Evolutionary conservation across 345 rosid genomes (phyloP).

Genomic region (Brassica incana): DNA sequence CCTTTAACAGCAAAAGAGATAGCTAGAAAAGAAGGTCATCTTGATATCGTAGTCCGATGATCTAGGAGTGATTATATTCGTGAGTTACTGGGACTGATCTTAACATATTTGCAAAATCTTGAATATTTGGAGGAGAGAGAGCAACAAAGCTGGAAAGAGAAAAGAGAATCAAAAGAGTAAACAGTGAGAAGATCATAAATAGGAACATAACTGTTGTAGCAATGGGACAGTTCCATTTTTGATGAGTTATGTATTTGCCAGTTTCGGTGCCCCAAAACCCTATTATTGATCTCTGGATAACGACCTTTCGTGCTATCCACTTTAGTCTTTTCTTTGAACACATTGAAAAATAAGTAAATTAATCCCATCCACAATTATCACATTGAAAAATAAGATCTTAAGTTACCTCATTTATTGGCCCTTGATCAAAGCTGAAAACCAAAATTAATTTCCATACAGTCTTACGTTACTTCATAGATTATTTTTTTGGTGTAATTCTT

Average conservation of each 20-base stretch:
- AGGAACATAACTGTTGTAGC: slow-evolving; percentile 34
- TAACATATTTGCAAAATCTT: background rate
- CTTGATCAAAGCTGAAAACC: slow-evolving; percentile 5
- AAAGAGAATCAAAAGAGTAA: slow-evolving; percentile 20
- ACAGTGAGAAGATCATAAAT: slow-evolving; percentile 38
- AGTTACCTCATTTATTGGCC: slow-evolving; percentile 11
- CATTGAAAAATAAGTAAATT: background rate
- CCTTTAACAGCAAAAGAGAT: background rate
- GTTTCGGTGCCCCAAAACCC: slow-evolving; percentile 40
- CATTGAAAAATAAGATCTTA: background rate
- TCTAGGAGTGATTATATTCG: background rate
- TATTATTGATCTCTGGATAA: slow-evolving; percentile 40
- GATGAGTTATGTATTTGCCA: slow-evolving; percentile 36
- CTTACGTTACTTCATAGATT: background rate
- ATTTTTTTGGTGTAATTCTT: background rate
- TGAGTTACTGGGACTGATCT: background rate
- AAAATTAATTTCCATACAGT: background rate
- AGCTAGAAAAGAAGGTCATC: background rate
- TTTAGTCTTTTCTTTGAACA: background rate
- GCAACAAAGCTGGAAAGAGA: background rate
- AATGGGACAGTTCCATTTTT: slow-evolving; percentile 41
- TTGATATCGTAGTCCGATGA: background rate
- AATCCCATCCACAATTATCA: slow-evolving; percentile 6
- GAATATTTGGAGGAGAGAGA: slow-evolving; percentile 20
- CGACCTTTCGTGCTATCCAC: slow-evolving; percentile 41